These are phyloP conservation scores for Handroanthus guayacan DNA, from an alignment of 257 asterid genomes.

Conservation along the genomic window DNA sequence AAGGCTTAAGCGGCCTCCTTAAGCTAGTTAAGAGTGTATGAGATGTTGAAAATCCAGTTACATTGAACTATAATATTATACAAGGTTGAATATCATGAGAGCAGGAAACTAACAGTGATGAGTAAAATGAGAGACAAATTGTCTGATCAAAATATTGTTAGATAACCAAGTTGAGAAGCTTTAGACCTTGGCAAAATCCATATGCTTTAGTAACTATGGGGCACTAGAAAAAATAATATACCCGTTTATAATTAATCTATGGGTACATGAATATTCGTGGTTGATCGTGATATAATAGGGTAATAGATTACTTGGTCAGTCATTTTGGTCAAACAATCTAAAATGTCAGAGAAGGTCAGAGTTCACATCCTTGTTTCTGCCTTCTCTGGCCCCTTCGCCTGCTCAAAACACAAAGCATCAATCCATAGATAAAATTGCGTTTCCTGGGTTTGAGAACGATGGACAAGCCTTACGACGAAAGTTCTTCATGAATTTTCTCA, in stretches of 20 bases:
- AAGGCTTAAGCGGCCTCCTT: not conserved
- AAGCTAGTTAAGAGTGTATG: not conserved
- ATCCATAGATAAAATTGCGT: not conserved
- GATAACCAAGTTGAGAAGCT: not conserved
- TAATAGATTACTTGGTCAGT: not conserved
- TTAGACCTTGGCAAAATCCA: not conserved
- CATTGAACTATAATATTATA: not conserved
- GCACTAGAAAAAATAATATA: not conserved
- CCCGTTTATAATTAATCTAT: not conserved
- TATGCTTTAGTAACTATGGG: not conserved
- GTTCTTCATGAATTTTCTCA: not conserved
- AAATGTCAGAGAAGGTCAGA: not conserved
- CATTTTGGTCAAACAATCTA: not conserved
- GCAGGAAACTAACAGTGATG: not conserved
- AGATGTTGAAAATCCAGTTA: not conserved
- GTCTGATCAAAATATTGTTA: not conserved
- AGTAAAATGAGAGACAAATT: not conserved
- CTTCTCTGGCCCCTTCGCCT: not conserved
- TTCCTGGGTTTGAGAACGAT: conserved; percentile 12
- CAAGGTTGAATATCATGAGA: not conserved
- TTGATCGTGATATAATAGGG: not conserved
- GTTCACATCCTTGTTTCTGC: not conserved
- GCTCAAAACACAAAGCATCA: not conserved
- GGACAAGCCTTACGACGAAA: not conserved
- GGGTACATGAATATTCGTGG: not conserved